Evolutionary conservation across 768 basidiomycete genomes (phyloP).

Genomic region (Mycena maculata): DNA sequence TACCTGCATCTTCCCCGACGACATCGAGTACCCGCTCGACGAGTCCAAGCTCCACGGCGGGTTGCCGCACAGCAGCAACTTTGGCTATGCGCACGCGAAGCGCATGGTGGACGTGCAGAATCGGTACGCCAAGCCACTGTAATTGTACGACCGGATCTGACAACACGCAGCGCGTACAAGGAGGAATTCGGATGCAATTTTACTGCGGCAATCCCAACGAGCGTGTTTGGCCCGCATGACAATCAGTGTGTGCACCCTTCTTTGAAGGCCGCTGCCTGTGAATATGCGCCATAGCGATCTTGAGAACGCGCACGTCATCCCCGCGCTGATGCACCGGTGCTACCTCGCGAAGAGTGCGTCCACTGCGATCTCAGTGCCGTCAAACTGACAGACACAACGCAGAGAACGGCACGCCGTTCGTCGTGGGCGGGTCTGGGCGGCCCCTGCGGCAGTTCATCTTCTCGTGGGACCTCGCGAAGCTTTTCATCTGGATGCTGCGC

Average conservation of each 20-base stretch:
- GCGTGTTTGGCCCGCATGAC: conserved; percentile 1
- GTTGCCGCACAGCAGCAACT: conserved; percentile 94
- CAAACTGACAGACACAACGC: conserved; percentile 21
- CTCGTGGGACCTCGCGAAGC: conserved; percentile 93
- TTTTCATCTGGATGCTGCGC: conserved; percentile 93
- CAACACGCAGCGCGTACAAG: conserved; percentile 11
- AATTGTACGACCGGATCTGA: too few species aligned
- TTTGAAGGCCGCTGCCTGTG: too few species aligned
- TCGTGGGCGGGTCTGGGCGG: conserved; percentile 90
- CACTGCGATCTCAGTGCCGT: background rate
- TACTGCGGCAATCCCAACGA: conserved; percentile 8
- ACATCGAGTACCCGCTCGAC: conserved; percentile 91
- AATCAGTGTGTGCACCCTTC: background rate
- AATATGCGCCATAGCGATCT: conserved; percentile 69
- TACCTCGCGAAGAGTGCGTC: conserved; percentile 85
- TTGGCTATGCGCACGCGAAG: conserved; percentile 97
- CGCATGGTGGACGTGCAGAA: conserved; percentile 51
- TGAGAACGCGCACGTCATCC: conserved; percentile 95
- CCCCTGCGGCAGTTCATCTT: conserved; percentile 98
- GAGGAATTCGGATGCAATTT: conserved; percentile 16
- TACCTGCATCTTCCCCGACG: conserved; percentile 97
- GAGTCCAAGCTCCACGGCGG: conserved; percentile 76
- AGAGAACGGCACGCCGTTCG: conserved; percentile 88
- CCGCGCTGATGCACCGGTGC: conserved; percentile 93
- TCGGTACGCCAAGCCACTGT: background rate